These are phyloP conservation scores for Mycena rosella DNA, from an alignment of 768 basidiomycete species.

Conservation along the genomic window DNA sequence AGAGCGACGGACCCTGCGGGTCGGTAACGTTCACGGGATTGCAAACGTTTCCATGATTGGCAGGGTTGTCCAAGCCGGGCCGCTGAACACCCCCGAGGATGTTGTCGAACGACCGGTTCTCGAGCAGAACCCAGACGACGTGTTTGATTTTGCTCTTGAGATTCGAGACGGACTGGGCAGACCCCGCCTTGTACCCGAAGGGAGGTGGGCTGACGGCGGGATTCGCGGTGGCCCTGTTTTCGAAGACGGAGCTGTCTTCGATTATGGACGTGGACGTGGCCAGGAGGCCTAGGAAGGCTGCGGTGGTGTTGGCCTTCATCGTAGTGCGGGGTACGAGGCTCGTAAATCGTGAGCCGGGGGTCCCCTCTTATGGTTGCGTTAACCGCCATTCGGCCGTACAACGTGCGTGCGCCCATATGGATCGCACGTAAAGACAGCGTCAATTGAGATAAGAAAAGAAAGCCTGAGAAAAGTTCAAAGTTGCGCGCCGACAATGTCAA, in stretches of 20 bases:
- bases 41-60: conserved; percentile 39
- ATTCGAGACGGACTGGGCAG: conserved; percentile 34
- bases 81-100: conserved; percentile 43
- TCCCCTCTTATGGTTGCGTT: conserved; percentile 9
- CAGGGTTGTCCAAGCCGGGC: conserved; percentile 38
- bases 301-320: conserved; percentile 37
- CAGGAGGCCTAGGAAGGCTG: conserved; percentile 32
- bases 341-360: background rate
- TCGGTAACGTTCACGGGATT: conserved; percentile 40
- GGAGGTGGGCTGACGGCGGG: conserved; percentile 18
- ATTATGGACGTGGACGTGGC: conserved; percentile 33
- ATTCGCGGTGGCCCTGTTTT: background rate
- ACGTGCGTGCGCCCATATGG: conserved; percentile 34
- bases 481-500: background rate
- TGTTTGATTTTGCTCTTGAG: conserved; percentile 41
- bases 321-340: background rate
- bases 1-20: conserved; percentile 36
- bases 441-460: background rate
- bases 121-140: conserved; percentile 44
- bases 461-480: conserved; percentile 5
- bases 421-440: background rate
- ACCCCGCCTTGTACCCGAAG: conserved; percentile 37
- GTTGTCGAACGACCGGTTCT: conserved; percentile 48
- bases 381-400: background rate
- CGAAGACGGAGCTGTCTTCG: conserved; percentile 15